Evolutionary conservation across 2,329 filamentous ascomycete genomes (phyloP), one percentile per base, ranked within the genome.

Genomic region (Dactylellina drechsleri): DNA sequence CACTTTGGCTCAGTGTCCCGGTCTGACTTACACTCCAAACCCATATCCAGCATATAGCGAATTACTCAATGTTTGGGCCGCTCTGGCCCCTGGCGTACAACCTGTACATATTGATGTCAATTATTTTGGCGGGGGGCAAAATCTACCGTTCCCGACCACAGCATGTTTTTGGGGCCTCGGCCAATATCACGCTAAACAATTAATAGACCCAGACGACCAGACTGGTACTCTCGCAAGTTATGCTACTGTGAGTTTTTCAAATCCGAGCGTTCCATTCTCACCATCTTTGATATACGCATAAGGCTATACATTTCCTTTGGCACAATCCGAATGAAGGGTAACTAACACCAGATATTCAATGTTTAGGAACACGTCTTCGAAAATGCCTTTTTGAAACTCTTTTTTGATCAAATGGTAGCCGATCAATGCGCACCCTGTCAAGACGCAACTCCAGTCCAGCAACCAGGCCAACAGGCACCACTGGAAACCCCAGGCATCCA

Each of bases 281-380:
- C 16, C 36, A 18, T n/a, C 3, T 45, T 4, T 7, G 6, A 15
- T 31, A 12, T 23, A 31, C 1, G 5, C 45, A 50, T 18, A 20
- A 50, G 13, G 23, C 23, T 23, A 23, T 23, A 4, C 23, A 23
- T 23, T 23, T 23, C 23, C 23, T 23, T 23, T 23, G 23, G 2
- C 23, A 23, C 23, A 23, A 4, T 23, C 23, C 4, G 4, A 23
- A 23, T 23, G 23, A 23, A 23, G 23, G 23, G 23, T 2, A 23
- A 23, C 23, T 23, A 23, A 23, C 12, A 16, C 2, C 2, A 13
- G 40, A 16, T 1, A 26, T 26, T 12, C 10, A 13, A 26, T n/a
- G 5, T 23, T 10, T 53, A 62, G 59, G 59, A 62, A 53, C 59
- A 62, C 31, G 52, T 47, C 4, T 62, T 52, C 23, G 59, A 62